phyloP scores from a whole-genome alignment of 805 yeast genomes.

The Saccharomyces kudriavzevii region DNA sequence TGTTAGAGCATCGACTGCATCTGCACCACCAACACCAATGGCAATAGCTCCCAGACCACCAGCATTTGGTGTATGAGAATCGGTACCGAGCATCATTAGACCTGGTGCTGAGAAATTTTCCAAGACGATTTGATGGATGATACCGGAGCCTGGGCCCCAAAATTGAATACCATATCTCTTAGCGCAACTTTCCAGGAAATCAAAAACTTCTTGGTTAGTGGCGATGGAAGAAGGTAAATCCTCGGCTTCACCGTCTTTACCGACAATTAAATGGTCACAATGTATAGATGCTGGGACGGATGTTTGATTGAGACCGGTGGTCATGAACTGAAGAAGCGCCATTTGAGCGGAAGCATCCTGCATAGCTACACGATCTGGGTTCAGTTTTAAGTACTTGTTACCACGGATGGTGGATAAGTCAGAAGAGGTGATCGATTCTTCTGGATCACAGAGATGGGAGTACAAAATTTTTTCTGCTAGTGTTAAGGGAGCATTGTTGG shows the following conservation, averaged over 20 bases:
- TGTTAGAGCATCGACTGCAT: constrained; percentile 95
- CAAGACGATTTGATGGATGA: constrained; percentile 90
- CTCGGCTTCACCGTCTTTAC: constrained; percentile 80
- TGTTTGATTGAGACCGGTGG: constrained; percentile 84
- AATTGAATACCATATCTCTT: constrained; percentile 94
- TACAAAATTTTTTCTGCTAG: constrained; percentile 91
- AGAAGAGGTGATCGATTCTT: constrained; percentile 54
- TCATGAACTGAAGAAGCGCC: constrained; percentile 95
- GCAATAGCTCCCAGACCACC: constrained; percentile 98
- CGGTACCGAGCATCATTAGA: constrained; percentile 91
- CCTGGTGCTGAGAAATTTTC: constrained; percentile 98
- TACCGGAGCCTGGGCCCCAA: constrained; percentile 99
- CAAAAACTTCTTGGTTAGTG: constrained; percentile 88
- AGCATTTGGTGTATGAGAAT: constrained; percentile 96
- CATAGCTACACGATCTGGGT: constrained; percentile 97
- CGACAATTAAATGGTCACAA: constrained; percentile 96
- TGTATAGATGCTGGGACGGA: constrained; percentile 95
- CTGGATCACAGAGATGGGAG: constrained; percentile 86
- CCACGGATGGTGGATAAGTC: constrained; percentile 60
- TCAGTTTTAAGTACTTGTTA: constrained; percentile 77
- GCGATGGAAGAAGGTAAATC: constrained; percentile 83
- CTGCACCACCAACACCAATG: constrained; percentile 99
- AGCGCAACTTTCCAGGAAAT: constrained; percentile 81
- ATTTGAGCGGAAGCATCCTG: constrained; percentile 99
- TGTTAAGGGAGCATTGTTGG: constrained; percentile 71